Conservation (phyloP, 805 yeast species). For the Lipomyces anomalus region DNA sequence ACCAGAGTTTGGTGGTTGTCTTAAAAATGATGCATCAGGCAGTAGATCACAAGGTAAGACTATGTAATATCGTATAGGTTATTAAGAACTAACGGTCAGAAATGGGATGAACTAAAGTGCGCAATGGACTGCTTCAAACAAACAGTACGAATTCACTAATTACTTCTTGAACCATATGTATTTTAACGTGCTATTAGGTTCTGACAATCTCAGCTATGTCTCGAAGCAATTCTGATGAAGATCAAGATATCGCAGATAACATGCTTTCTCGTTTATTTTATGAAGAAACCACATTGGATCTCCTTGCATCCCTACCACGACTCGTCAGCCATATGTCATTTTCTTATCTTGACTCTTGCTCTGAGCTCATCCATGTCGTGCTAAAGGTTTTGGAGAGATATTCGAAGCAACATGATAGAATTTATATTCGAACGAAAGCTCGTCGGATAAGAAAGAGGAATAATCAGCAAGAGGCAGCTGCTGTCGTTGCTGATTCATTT, state of each 20-base stretch:
- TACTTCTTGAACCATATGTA: background rate
- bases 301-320: conserved; percentile 54
- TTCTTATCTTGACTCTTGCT: conserved; percentile 51
- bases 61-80: background rate
- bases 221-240: conserved; percentile 39
- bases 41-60: conserved; percentile 41
- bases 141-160: conserved; percentile 36
- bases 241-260: conserved; percentile 50
- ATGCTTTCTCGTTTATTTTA: conserved; percentile 66
- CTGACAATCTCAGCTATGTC: conserved; percentile 41
- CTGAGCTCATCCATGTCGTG: conserved; percentile 60
- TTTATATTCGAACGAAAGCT: conserved; percentile 42
- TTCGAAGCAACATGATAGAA: conserved; percentile 49
- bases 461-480: conserved; percentile 22
- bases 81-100: background rate
- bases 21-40: conserved; percentile 39
- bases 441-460: conserved; percentile 21
- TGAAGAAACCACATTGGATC: conserved; percentile 52
- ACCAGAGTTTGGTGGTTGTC: conserved; percentile 53
- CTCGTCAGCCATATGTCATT: conserved; percentile 57
- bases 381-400: conserved; percentile 63
- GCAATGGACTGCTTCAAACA: conserved; percentile 63
- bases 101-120: conserved; percentile 50
- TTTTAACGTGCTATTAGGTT: background rate
- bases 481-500: conserved; percentile 31